Conservation (phyloP, 495 filamentous ascomycete species). For the Pseudoneurospora amorphoporcata region DNA sequence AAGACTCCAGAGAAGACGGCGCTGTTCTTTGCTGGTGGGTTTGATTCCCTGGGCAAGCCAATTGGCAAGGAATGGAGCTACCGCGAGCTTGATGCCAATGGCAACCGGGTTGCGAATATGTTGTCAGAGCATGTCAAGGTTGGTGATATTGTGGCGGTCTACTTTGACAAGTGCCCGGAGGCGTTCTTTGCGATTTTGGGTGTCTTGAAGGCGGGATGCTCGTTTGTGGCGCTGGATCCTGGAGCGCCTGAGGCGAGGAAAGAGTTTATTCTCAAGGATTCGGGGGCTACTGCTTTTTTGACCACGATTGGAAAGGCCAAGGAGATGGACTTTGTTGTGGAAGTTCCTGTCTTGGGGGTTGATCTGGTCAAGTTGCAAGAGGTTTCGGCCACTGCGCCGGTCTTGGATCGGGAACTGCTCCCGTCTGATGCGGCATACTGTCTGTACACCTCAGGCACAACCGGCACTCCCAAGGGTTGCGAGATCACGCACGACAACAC, state of each 20-base stretch:
- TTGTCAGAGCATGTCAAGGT: conserved; percentile 29
- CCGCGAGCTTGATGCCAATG: conserved; percentile 45
- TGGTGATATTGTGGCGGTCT: conserved; percentile 56
- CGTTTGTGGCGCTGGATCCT: conserved; percentile 68
- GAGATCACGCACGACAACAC: conserved; percentile 64
- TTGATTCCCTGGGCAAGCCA: conserved; percentile 15
- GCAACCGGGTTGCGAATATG: conserved; percentile 50
- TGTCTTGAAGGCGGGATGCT: conserved; percentile 71
- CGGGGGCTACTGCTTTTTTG: conserved; percentile 42
- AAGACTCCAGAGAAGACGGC: conserved; percentile 38
- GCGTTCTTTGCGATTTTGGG: conserved; percentile 71
- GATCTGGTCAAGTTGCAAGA: conserved; percentile 21
- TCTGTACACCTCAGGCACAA: conserved; percentile 76
- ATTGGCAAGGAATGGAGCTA: conserved; percentile 50
- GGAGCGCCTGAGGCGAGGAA: conserved; percentile 51
- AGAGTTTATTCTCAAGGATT: conserved; percentile 56
- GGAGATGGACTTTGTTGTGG: conserved; percentile 19
- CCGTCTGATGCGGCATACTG: conserved; percentile 54
- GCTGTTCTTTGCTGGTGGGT: conserved; percentile 47
- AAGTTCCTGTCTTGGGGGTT: conserved; percentile 30
- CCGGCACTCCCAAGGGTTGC: conserved; percentile 70
- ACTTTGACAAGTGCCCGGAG: conserved; percentile 72
- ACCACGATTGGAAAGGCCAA: conserved; percentile 21
- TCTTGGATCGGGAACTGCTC: conserved; percentile 15
- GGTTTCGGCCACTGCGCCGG: conserved; percentile 13